phyloP scores from a whole-genome alignment of 768 basidiomycete genomes.

The Mycena albidolilacea region DNA sequence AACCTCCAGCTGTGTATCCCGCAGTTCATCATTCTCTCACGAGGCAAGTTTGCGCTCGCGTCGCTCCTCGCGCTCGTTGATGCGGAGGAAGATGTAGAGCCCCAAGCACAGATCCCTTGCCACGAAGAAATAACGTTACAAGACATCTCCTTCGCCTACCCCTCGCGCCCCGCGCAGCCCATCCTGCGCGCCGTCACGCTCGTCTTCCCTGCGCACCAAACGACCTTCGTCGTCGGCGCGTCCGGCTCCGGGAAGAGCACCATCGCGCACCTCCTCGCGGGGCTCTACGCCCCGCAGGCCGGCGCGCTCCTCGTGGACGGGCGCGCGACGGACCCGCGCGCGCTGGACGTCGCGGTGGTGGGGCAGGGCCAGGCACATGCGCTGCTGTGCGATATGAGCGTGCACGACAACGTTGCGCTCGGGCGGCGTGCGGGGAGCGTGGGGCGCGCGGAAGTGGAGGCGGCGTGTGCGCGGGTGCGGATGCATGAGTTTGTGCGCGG shows the following conservation, averaged over 20 bases:
- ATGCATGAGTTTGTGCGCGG: conserved; percentile 90
- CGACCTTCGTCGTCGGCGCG: conserved; percentile 91
- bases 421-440: conserved; percentile 80
- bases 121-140: conserved; percentile 83
- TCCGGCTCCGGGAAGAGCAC: conserved; percentile 97
- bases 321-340: conserved; percentile 82
- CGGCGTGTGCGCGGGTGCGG: conserved; percentile 87
- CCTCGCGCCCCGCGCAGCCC: conserved; percentile 76
- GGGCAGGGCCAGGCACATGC: conserved; percentile 79
- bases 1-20: conserved; percentile 93
- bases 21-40: conserved; percentile 80
- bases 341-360: conserved; percentile 80
- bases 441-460: conserved; percentile 78
- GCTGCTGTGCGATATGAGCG: conserved; percentile 80
- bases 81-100: conserved; percentile 52
- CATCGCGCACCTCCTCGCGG: conserved; percentile 84
- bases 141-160: conserved; percentile 88
- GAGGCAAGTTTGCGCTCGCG: conserved; percentile 88
- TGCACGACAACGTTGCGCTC: conserved; percentile 91
- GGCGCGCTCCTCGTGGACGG: conserved; percentile 87
- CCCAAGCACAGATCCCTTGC: conserved; percentile 53
- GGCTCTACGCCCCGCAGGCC: conserved; percentile 78
- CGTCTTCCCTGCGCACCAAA: conserved; percentile 80
- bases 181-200: conserved; percentile 80
- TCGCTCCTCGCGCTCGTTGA: conserved; percentile 75